These are phyloP conservation scores for Macroventuria anomochaeta DNA, from an alignment of 2,329 filamentous ascomycete genomes.

Conservation along the genomic window DNA sequence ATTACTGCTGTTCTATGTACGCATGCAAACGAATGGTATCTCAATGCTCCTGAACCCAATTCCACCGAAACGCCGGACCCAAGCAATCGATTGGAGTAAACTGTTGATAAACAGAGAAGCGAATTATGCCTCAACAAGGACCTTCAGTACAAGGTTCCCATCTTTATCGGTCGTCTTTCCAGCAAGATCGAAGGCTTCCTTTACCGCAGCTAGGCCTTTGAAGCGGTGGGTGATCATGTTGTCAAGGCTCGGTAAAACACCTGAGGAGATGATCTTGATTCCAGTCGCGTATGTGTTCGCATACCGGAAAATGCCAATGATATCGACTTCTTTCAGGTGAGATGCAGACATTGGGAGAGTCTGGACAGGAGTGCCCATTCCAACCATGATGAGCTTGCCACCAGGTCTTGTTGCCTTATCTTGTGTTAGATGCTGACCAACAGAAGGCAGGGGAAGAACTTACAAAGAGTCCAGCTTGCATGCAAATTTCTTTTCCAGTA, in stretches of 20 bases:
- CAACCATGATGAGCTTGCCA: slow-evolving; percentile 61
- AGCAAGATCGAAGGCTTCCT: slow-evolving; percentile 60
- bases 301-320: slow-evolving; percentile 65
- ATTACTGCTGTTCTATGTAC: neutral
- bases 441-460: slow-evolving; percentile 18
- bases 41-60: neutral
- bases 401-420: slow-evolving; percentile 54
- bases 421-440: slow-evolving; percentile 19
- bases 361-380: slow-evolving; percentile 63
- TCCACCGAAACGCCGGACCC: slow-evolving; percentile 4
- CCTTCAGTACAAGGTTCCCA: slow-evolving; percentile 61
- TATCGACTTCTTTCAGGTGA: slow-evolving; percentile 63
- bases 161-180: slow-evolving; percentile 59
- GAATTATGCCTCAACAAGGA: slow-evolving; percentile 46
- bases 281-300: slow-evolving; percentile 62
- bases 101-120: neutral
- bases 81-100: neutral
- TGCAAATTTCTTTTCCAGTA: slow-evolving; percentile 52
- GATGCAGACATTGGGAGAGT: slow-evolving; percentile 61
- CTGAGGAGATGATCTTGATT: slow-evolving; percentile 59
- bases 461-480: slow-evolving; percentile 53
- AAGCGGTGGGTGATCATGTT: slow-evolving; percentile 62
- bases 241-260: slow-evolving; percentile 57
- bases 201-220: slow-evolving; percentile 54
- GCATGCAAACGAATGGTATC: slow-evolving; percentile 13